Base-by-base conservation (phyloP, 2,329 filamentous ascomycete genomes). In the Paracoccidioides lutzii region DNA sequence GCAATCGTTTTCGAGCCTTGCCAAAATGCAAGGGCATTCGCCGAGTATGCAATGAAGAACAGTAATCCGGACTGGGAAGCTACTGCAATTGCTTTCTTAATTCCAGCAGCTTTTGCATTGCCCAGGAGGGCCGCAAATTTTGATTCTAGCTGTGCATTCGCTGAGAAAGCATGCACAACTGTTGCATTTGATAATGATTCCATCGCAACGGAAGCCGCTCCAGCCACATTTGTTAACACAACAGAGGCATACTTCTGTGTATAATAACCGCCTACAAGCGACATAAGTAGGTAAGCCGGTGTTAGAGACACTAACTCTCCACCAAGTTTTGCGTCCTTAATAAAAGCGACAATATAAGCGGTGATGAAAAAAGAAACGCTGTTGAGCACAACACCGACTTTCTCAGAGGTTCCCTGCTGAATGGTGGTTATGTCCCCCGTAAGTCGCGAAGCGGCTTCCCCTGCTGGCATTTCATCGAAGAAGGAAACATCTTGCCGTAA, bases 11-110 rank as follows among this genome's bases (percentile, higher is more conserved):
- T 73, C 57, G 79, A 81, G 44, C 82, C 82, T 64, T 83, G 78
- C 80, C 81, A 85, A 63, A 82, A 85, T 0, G 81, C 80, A 9
- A 85, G 71, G 0, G 79, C 80, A 65, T 84, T 84, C 4, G 80
- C 80, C 1, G 80, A 76, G 60, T 82, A 85, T 7, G 81, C 79
- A 59, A 85, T 77, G 60, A 85, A 84, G 65, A 82, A 85, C 5
- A 84, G 69, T 22, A 77, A 64, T 4, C 81, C 81, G 9, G 79
- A 73, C 63, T 83, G 80, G 0, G 78, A 62, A 1, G 77, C 82
- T 15, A 76, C 72, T 1, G 75, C 71, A 2, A 76, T 65, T 0
- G 79, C 76, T 64, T 83, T 85, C 57, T 78, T 78, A 54, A 79
- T 76, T 6, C 76, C 81, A 14, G 76, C 72, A n/a, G 67, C 72